phyloP scores from a whole-genome alignment of 208 protist genomes.

The Naegleria fowleri region DNA sequence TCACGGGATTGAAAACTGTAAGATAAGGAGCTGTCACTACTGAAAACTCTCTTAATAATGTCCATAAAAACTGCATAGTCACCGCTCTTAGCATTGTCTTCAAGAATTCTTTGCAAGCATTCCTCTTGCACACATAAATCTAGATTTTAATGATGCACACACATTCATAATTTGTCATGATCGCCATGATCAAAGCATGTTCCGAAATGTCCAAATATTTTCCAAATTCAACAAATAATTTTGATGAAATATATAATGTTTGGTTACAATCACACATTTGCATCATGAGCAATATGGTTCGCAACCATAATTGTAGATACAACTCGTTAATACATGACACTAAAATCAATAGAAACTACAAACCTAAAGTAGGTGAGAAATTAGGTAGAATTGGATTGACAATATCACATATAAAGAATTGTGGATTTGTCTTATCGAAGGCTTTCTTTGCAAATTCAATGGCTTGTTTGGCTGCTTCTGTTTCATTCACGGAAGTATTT shows the following conservation, averaged over 20 bases:
- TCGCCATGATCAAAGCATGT: no score
- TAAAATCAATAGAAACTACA: background rate
- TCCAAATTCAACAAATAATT: no score
- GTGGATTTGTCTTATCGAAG: background rate
- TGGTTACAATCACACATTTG: no score
- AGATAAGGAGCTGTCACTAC: background rate
- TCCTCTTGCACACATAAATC: background rate
- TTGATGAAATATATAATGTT: no score
- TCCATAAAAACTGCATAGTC: background rate
- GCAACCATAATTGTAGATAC: no score
- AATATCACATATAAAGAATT: constrained; percentile 3
- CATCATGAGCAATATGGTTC: no score
- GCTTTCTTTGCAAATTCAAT: background rate
- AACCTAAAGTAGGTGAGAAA: background rate
- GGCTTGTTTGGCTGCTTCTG: background rate
- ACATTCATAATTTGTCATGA: no score
- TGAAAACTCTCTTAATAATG: constrained; percentile 3
- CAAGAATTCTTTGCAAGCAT: background rate
- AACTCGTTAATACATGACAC: no score
- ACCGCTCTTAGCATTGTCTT: background rate
- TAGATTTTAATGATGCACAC: background rate
- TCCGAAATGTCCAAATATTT: background rate
- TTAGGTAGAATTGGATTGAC: background rate
- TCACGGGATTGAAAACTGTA: constrained; percentile 1
- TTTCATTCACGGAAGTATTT: background rate